Percentiles rank a stretch among this genome's conserved stretches.
phyloP scores from a whole-genome alignment of 345 rosid genomes.

The Linum trigynum region DNA sequence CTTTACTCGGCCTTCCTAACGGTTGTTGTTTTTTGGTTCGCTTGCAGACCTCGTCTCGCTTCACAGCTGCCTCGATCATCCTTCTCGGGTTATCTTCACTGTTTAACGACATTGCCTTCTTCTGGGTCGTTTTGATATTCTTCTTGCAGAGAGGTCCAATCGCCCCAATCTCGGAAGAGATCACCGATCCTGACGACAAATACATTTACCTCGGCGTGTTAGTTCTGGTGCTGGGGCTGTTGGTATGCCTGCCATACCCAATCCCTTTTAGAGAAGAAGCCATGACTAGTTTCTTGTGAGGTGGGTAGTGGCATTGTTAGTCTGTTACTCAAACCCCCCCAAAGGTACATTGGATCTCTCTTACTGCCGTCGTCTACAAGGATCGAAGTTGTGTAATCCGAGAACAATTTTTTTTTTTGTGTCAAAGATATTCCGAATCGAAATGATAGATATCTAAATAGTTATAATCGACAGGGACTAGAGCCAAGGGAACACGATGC shows the following conservation, averaged over 20 bases:
- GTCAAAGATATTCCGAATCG: too few relatives aligned
- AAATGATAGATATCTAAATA: too few relatives aligned
- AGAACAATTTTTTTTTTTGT: too few relatives aligned
- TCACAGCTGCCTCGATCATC: constrained; percentile 49
- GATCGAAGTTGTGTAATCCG: too few relatives aligned
- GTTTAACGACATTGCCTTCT: constrained; percentile 78
- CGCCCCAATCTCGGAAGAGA: constrained; percentile 74
- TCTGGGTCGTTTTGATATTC: constrained; percentile 81
- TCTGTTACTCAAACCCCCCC: too few relatives aligned
- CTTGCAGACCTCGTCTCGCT: constrained; percentile 61
- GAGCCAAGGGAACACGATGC: too few relatives aligned
- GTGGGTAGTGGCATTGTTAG: too few relatives aligned
- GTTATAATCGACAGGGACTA: too few relatives aligned
- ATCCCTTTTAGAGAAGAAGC: constrained; percentile 55
- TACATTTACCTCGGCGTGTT: constrained; percentile 52
- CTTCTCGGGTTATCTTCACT: constrained; percentile 72
- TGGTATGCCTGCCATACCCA: constrained; percentile 79
- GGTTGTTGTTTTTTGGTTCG: neutral
- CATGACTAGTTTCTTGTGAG: constrained; percentile 31
- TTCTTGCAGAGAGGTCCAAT: constrained; percentile 83
- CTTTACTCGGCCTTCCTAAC: neutral
- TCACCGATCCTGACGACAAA: constrained; percentile 54
- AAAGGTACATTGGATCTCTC: too few relatives aligned
- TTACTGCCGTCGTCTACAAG: too few relatives aligned
- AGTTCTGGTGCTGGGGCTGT: constrained; percentile 60